These are phyloP conservation scores for Sherardia arvensis DNA, from an alignment of 257 asterid genomes.

Conservation along the genomic window DNA sequence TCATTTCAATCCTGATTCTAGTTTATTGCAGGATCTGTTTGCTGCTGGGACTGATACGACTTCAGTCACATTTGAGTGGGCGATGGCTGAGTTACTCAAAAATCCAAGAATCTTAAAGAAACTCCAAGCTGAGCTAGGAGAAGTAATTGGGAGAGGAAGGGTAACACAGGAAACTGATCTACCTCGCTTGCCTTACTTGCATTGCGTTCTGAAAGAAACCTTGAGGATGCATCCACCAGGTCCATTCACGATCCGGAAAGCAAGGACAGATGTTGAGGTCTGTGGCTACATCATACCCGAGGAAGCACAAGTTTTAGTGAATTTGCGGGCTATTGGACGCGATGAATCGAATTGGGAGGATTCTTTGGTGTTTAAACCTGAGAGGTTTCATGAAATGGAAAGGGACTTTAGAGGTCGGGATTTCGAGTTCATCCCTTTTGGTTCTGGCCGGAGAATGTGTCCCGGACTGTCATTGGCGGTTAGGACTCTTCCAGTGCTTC, in stretches of 20 bases:
- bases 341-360: conserved; percentile 26
- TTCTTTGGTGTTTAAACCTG: conserved; percentile 55
- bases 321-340: not conserved
- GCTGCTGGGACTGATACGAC: conserved; percentile 63
- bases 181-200: conserved; percentile 42
- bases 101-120: conserved; percentile 40
- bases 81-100: conserved; percentile 56
- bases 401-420: conserved; percentile 41
- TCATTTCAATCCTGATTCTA: conserved; percentile 10
- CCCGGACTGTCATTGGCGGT: conserved; percentile 54
- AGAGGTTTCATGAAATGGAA: conserved; percentile 39
- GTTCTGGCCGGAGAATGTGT: conserved; percentile 70
- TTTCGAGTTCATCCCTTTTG: conserved; percentile 50
- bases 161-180: conserved; percentile 37
- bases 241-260: conserved; percentile 48
- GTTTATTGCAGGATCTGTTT: conserved; percentile 44
- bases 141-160: conserved; percentile 43
- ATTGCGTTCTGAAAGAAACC: conserved; percentile 35
- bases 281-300: not conserved
- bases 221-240: conserved; percentile 67
- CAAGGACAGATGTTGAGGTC: not conserved
- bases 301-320: not conserved
- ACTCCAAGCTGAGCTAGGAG: conserved; percentile 48
- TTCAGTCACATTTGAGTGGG: conserved; percentile 82
- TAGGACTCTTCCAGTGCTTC: conserved; percentile 39